Evolutionary conservation across 2,329 filamentous ascomycete species (phyloP), one percentile per base, ranked within the genome.

Genomic region (Alternaria sp.): DNA sequence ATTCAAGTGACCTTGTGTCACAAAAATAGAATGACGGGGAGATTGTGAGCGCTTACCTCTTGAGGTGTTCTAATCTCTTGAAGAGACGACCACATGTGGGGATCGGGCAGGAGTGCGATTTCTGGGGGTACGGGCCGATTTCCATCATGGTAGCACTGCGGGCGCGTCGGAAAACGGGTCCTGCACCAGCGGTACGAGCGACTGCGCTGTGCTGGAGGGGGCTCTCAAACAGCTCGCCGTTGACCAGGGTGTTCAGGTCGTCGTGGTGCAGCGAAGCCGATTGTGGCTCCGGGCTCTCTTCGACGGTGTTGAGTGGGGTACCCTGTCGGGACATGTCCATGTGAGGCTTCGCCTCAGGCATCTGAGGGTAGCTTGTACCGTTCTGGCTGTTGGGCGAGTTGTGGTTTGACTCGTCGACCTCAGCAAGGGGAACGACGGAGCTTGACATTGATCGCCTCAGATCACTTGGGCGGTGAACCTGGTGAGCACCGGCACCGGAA

Each of bases 41-140:
- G 75, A 78, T 77, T 62, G 72, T 73, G 73, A 69, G 75, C 76
- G 85, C 91, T 89, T 92, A 97, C 93, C 94, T 90, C 87, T 99
- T 99, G 77, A 99, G 89, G 84, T 99, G 95, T 84, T 99, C 95
- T 84, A 99, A 88, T 81, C 95, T 90, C 89, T 99, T 99, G 87
- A 99, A 99, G 64, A 97, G 87, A 75, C 95, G 91, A 56, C 95
- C 95, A 79, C 95, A 99, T 57, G 94, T 96, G 28, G 95, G 95
- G 74, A 99, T 99, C n/a, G 95, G 95, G 84, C 95, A 99, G 2
- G 94, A 98, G 81, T 99, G 95, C 41, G 94, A 97, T 82, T 99
- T 99, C 78, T 97, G 93, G 53, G 95, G 93, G 78, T 98, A 98
- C 14, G 96, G 95, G 32, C 93, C 93, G 65, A 97, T 87, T 80